A percentile compares a stretch with the other conserved stretches of the same genome.
phyloP scores from a whole-genome alignment of 805 yeast genomes.

The Saturnispora mendoncae region DNA sequence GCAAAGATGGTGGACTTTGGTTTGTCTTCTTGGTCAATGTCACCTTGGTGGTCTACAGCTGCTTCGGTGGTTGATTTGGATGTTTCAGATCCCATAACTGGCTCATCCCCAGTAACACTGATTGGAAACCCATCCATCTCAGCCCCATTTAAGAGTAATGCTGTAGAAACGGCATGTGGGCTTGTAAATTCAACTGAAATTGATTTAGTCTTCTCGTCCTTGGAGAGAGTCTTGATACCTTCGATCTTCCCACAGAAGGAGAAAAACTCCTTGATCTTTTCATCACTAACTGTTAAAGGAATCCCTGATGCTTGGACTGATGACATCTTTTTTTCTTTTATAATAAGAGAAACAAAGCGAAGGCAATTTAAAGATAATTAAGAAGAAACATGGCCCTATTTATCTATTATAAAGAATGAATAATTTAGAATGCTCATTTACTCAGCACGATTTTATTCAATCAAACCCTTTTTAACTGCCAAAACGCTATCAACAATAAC shows the following conservation, averaged over 20 bases:
- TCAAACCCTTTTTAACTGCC: slow-evolving; percentile 81
- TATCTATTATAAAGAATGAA: no score
- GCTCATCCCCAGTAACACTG: slow-evolving; percentile 27
- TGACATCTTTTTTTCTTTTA: slow-evolving; percentile 18
- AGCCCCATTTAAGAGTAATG: slow-evolving; percentile 62
- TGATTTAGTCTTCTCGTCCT: slow-evolving; percentile 28
- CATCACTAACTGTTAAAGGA: slow-evolving; percentile 39
- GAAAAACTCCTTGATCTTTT: slow-evolving; percentile 57
- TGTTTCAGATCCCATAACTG: slow-evolving; percentile 15
- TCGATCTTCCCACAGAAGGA: slow-evolving; percentile 60
- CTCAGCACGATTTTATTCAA: slow-evolving; percentile 9
- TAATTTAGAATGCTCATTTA: slow-evolving; percentile 2
- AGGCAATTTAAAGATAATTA: no score
- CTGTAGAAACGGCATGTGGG: slow-evolving; percentile 59
- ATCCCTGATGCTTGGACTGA: slow-evolving; percentile 50
- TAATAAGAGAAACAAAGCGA: neutral
- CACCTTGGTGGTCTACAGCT: slow-evolving; percentile 23
- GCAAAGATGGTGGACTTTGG: slow-evolving; percentile 72
- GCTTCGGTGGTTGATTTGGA: slow-evolving; percentile 12
- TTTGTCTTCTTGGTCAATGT: slow-evolving; percentile 64
- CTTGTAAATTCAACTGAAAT: slow-evolving; percentile 47
- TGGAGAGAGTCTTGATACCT: slow-evolving; percentile 27
- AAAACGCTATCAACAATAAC: slow-evolving; percentile 94
- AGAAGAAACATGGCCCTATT: neutral
- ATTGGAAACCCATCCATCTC: slow-evolving; percentile 56